phyloP scores from a whole-genome alignment of 108 stramenopile genomes.

The Nitzschia inconspicua region DNA sequence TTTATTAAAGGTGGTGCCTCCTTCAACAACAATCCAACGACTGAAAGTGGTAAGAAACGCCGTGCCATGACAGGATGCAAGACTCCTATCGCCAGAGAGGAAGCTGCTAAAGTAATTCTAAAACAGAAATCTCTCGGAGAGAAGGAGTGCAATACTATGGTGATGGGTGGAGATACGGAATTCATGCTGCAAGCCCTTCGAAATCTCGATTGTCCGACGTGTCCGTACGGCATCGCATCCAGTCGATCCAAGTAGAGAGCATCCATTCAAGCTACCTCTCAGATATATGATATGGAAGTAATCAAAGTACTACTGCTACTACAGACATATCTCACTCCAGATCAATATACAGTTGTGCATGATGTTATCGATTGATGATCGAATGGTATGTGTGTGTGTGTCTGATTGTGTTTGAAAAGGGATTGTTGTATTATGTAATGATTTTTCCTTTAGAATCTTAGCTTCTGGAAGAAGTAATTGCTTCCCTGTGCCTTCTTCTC shows the following conservation, averaged over 20 bases:
- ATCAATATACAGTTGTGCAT: background rate
- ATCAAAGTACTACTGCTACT: background rate
- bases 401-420: background rate
- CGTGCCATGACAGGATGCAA: conserved; percentile 64
- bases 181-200: conserved; percentile 58
- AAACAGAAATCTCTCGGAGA: conserved; percentile 22
- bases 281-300: background rate
- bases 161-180: conserved; percentile 44
- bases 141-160: conserved; percentile 44
- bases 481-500: conserved; percentile 96
- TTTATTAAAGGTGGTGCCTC: conserved; percentile 48
- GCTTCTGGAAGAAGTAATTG: conserved; percentile 95
- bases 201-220: conserved; percentile 57
- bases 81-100: conserved; percentile 27
- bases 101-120: conserved; percentile 33
- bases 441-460: conserved; percentile 85
- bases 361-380: background rate
- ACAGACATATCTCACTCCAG: background rate
- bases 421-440: background rate
- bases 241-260: background rate
- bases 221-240: conserved; percentile 54
- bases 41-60: conserved; percentile 32
- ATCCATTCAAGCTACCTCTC: background rate
- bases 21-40: conserved; percentile 55
- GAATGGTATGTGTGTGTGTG: background rate